These are phyloP conservation scores for Blastobotrys mokoenaii DNA, from an alignment of 805 yeast species.

Conservation along the genomic window DNA sequence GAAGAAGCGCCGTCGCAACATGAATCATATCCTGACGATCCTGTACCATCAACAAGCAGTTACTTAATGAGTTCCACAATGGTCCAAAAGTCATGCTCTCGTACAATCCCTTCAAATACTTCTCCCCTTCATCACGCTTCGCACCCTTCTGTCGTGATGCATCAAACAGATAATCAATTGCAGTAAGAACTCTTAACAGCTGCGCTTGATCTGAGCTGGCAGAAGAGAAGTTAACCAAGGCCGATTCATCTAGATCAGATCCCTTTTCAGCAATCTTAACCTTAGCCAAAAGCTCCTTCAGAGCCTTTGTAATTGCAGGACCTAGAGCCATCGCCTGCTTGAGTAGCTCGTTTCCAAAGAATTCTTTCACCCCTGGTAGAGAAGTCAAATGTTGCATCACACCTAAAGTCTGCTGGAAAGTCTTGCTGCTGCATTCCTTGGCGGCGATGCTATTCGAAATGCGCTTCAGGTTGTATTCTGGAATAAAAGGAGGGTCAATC, in stretches of 20 bases:
- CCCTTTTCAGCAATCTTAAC: constrained; percentile 33
- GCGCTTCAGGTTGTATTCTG: constrained; percentile 50
- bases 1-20: constrained; percentile 73
- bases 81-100: constrained; percentile 61
- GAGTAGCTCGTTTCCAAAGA: constrained; percentile 62
- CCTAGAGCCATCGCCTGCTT: constrained; percentile 56
- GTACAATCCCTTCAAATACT: constrained; percentile 36
- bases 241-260: constrained; percentile 43
- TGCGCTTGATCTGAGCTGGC: constrained; percentile 84
- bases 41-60: constrained; percentile 56
- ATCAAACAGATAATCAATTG: constrained; percentile 6
- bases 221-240: constrained; percentile 61
- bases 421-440: constrained; percentile 76
- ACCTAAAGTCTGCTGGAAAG: constrained; percentile 75
- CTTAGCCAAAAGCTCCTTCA: constrained; percentile 41
- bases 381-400: constrained; percentile 69
- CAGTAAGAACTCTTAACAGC: constrained; percentile 36
- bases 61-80: constrained; percentile 80
- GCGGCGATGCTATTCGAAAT: constrained; percentile 63
- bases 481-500: constrained; percentile 47
- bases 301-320: constrained; percentile 43
- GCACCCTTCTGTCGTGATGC: neutral
- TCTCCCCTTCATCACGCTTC: constrained; percentile 10
- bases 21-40: constrained; percentile 47
- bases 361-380: constrained; percentile 50